Conservation (phyloP, 495 filamentous ascomycete genomes). For the Trichoderma gamsii region DNA sequence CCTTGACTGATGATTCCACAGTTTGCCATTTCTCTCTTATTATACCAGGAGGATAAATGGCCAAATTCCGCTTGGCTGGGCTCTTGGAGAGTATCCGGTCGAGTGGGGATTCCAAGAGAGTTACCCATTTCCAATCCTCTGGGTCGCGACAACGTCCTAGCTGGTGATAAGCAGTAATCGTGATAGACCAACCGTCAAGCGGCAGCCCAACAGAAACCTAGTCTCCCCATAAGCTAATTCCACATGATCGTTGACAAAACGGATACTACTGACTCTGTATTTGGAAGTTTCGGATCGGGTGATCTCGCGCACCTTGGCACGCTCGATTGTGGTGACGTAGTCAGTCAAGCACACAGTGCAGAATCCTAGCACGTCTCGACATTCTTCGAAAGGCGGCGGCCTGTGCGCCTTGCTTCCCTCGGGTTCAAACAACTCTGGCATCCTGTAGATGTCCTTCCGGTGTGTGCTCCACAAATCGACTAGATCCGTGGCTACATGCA, state of each 20-base stretch:
- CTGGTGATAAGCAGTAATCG: conserved; percentile 13
- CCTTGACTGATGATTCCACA: neutral
- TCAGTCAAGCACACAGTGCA: conserved; percentile 15
- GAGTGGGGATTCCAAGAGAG: neutral
- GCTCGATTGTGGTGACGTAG: conserved; percentile 7
- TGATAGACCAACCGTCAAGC: conserved; percentile 8
- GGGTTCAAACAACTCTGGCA: neutral
- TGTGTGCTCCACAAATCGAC: neutral
- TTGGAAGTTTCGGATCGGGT: neutral
- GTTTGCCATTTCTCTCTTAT: neutral
- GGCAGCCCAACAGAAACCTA: neutral
- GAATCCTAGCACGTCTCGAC: conserved; percentile 10
- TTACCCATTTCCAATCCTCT: conserved; percentile 16
- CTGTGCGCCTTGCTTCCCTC: neutral
- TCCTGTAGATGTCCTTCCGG: neutral
- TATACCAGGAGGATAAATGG: neutral
- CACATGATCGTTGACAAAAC: neutral
- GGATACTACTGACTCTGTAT: neutral
- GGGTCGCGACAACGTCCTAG: conserved; percentile 7
- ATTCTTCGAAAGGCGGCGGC: neutral
- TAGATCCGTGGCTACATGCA: neutral
- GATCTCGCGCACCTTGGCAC: neutral
- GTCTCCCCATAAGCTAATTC: neutral
- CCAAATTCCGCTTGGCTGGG: neutral
- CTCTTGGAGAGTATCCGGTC: neutral